Percentiles rank a stretch among this genome's conserved stretches.
Evolutionary conservation across 169 alveolate genomes (phyloP).

Genomic region (Babesia gibsoni): DNA sequence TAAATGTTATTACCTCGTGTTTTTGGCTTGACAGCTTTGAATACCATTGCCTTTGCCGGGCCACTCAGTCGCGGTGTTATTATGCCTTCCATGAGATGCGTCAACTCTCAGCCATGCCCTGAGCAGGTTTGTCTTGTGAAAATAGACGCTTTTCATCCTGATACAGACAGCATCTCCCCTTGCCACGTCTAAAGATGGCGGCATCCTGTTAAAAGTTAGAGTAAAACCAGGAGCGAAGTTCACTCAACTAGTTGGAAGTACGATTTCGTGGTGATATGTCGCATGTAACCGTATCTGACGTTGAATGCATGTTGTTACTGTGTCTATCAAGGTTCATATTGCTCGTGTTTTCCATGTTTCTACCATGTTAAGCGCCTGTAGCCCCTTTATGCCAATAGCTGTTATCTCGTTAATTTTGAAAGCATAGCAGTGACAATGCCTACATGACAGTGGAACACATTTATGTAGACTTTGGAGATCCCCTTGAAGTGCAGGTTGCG

Average conservation of each 20-base stretch:
- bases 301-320: too few species aligned
- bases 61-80: neutral
- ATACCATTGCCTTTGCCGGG: neutral
- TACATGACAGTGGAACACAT: too few species aligned
- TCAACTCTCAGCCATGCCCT: neutral
- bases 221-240: constrained; percentile 62
- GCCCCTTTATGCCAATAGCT: too few species aligned
- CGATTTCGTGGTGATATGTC: neutral
- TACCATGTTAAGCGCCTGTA: too few species aligned
- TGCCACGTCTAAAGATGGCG: constrained; percentile 18
- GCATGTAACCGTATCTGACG: too few species aligned
- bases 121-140: constrained; percentile 21
- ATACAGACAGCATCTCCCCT: constrained; percentile 19
- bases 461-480: constrained; percentile 64
- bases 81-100: neutral
- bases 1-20: neutral
- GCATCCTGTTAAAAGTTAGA: constrained; percentile 40
- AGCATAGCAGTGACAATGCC: too few species aligned
- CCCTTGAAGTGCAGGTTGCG: constrained; percentile 75
- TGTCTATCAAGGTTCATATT: too few species aligned
- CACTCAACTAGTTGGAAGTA: constrained; percentile 46
- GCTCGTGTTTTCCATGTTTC: too few species aligned
- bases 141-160: neutral
- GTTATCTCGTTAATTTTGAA: too few species aligned
- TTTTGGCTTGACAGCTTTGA: constrained; percentile 1